Evolutionary conservation across 805 yeast genomes (phyloP).

Genomic region (Kuraishia capsulata): DNA sequence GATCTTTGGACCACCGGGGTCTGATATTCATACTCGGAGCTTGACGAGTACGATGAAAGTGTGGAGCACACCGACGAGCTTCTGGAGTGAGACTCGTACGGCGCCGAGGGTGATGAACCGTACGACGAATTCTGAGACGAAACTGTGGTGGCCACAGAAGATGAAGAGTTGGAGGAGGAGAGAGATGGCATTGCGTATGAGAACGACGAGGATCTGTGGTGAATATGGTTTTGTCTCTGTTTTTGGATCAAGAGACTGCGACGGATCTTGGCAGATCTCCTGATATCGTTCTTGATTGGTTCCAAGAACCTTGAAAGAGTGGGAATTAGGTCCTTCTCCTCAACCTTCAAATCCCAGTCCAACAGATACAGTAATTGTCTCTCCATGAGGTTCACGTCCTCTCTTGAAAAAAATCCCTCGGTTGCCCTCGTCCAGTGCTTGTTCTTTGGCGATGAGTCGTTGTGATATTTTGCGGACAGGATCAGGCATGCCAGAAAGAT

Average conservation of each 20-base stretch:
- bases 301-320: conserved; percentile 37
- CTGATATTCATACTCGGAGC: background rate
- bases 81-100: conserved; percentile 2
- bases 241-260: conserved; percentile 10
- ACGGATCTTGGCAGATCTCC: conserved; percentile 20
- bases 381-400: conserved; percentile 75
- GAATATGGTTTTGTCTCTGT: background rate
- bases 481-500: conserved; percentile 68
- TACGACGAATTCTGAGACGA: conserved; percentile 1
- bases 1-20: background rate
- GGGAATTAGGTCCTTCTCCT: conserved; percentile 31
- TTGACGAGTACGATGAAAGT: background rate
- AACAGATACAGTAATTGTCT: conserved; percentile 60
- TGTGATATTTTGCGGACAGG: conserved; percentile 64
- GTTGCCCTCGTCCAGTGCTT: conserved; percentile 75
- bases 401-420: conserved; percentile 57
- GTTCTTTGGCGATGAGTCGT: conserved; percentile 73
- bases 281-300: conserved; percentile 35
- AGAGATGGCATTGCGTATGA: background rate
- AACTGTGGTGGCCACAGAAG: conserved; percentile 1
- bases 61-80: conserved; percentile 1
- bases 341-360: conserved; percentile 58
- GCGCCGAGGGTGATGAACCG: background rate
- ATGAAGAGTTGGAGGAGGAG: background rate
- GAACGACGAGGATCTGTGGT: background rate